Percentiles rank a stretch among this genome's conserved stretches.
Conservation (phyloP, 331 rosid species). For the Dryas integrifolia region DNA sequence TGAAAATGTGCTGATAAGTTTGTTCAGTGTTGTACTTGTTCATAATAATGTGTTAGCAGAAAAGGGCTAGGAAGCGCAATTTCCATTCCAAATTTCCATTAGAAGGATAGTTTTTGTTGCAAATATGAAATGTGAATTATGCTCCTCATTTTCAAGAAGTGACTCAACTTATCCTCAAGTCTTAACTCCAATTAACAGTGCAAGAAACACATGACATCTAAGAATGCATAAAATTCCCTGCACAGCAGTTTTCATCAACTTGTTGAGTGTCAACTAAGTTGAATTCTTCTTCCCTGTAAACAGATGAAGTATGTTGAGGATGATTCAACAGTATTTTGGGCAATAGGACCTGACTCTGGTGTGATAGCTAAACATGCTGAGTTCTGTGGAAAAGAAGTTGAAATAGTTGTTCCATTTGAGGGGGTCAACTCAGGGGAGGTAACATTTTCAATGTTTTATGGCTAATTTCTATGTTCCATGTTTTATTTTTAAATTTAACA, state of each 20-base stretch:
- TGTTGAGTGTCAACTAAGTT: conserved; percentile 20
- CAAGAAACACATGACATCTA: not conserved
- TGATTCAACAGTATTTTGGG: conserved; percentile 91
- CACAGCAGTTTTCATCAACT: not conserved
- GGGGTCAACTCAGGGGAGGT: conserved; percentile 77
- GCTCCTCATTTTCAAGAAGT: too few species aligned
- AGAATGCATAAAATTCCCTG: not conserved
- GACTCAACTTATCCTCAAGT: too few species aligned
- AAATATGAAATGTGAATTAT: too few species aligned
- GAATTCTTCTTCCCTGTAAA: conserved; percentile 23
- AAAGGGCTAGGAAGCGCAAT: too few species aligned
- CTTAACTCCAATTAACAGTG: too few species aligned
- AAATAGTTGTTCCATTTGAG: conserved; percentile 92
- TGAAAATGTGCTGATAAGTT: not conserved
- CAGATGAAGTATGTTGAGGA: conserved; percentile 86
- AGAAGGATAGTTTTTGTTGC: too few species aligned
- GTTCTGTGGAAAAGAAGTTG: conserved; percentile 77
- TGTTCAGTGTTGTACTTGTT: not conserved
- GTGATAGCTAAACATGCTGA: conserved; percentile 70
- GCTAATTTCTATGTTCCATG: not conserved
- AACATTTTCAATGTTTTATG: conserved; percentile 10
- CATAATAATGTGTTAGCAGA: too few species aligned
- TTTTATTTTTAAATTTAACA: not conserved
- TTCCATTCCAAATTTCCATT: too few species aligned
- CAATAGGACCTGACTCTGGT: conserved; percentile 74